Evolutionary conservation across 768 basidiomycete species (phyloP).

Genomic region (Rhizopogon vinicolor): DNA sequence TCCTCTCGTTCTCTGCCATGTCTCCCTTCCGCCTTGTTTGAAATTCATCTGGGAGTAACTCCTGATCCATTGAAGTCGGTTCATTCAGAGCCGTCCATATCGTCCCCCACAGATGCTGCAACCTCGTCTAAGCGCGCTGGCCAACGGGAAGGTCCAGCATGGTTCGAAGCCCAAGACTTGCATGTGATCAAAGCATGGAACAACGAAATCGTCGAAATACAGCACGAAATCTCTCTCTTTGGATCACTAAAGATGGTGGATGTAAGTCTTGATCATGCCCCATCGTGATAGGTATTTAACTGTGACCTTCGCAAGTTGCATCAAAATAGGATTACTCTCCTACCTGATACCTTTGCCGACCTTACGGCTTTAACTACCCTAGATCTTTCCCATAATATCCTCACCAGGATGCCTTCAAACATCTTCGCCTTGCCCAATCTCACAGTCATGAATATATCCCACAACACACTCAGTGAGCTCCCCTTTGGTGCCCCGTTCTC

Average conservation of each 20-base stretch:
- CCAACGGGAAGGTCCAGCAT: slow-evolving; percentile 47
- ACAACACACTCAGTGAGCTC: slow-evolving; percentile 58
- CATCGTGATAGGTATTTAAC: background rate
- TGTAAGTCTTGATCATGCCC: slow-evolving; percentile 38
- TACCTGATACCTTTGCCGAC: slow-evolving; percentile 68
- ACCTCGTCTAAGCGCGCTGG: slow-evolving; percentile 33
- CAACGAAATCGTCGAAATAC: slow-evolving; percentile 75
- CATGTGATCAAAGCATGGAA: slow-evolving; percentile 73
- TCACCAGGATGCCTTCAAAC: slow-evolving; percentile 57
- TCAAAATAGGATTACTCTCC: slow-evolving; percentile 57
- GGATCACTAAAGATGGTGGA: slow-evolving; percentile 78
- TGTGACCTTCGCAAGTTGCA: slow-evolving; percentile 48
- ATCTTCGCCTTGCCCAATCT: slow-evolving; percentile 69
- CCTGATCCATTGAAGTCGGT: slow-evolving; percentile 67
- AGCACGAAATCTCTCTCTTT: slow-evolving; percentile 80
- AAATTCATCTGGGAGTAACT: slow-evolving; percentile 72
- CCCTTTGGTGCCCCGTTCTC: slow-evolving; percentile 61
- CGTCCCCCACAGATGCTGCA: slow-evolving; percentile 32
- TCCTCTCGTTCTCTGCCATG: slow-evolving; percentile 69
- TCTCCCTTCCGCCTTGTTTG: slow-evolving; percentile 73
- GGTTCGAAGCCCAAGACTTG: slow-evolving; percentile 83
- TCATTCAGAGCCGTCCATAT: slow-evolving; percentile 50
- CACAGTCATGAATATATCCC: slow-evolving; percentile 61
- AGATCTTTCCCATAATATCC: slow-evolving; percentile 71
- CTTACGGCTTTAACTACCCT: slow-evolving; percentile 60